phyloP scores from a whole-genome alignment of 352 stramenopile genomes.

The Phytopythium delawarense region DNA sequence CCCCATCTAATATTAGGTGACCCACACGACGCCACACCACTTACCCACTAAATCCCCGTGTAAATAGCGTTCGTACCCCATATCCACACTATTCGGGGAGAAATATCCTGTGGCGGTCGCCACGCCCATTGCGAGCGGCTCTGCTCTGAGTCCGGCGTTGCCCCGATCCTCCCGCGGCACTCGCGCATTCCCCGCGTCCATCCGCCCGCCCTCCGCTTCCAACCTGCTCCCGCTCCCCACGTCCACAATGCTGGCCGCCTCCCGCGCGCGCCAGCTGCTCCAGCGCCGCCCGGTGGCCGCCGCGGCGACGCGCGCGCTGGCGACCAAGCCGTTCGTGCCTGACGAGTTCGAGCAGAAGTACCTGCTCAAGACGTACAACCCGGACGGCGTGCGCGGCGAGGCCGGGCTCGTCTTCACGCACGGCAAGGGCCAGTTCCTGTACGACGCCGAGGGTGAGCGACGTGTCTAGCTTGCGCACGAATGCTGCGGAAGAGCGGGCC shows the following conservation, averaged over 20 bases:
- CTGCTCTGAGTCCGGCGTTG: neutral
- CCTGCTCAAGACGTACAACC: slow-evolving; percentile 81
- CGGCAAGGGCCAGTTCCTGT: slow-evolving; percentile 91
- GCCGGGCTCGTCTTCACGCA: slow-evolving; percentile 72
- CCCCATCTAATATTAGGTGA: neutral
- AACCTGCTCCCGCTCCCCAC: neutral
- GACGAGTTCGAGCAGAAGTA: slow-evolving; percentile 80
- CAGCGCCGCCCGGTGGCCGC: slow-evolving; percentile 3
- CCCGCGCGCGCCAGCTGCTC: slow-evolving; percentile 4
- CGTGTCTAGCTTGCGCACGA: too few relatives aligned
- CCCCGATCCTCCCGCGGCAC: neutral
- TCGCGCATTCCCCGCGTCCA: neutral
- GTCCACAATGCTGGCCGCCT: neutral
- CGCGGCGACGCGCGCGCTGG: slow-evolving; percentile 13
- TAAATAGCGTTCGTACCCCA: neutral
- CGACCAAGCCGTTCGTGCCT: slow-evolving; percentile 32
- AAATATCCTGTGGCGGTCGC: slow-evolving; percentile 5
- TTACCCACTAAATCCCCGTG: neutral
- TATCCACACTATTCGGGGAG: neutral
- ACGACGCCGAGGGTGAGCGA: slow-evolving; percentile 58
- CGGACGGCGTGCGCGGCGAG: slow-evolving; percentile 64
- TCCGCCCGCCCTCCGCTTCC: neutral
- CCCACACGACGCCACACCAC: neutral
- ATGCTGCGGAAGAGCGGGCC: too few relatives aligned
- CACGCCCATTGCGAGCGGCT: neutral